Evolutionary conservation across 306 rosid species (phyloP).

Genomic region (Luffa aegyptiaca): DNA sequence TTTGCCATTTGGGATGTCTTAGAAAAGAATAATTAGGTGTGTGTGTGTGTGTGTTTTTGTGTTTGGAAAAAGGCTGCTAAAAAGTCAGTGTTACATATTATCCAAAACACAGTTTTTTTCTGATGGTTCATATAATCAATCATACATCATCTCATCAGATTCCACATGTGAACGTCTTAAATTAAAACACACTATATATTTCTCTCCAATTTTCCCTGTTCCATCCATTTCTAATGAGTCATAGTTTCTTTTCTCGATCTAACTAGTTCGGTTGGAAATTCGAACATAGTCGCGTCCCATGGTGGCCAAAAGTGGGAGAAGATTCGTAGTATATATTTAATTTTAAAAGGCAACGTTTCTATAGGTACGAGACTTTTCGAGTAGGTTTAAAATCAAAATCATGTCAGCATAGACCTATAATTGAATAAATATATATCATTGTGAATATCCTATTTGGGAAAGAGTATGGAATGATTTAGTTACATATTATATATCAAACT

Average conservation of each 20-base stretch:
- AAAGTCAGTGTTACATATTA: neutral
- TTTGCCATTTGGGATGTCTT: neutral
- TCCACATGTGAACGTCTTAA: neutral
- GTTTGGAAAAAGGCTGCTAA: constrained; percentile 2
- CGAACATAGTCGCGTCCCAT: neutral
- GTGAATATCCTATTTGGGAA: no score
- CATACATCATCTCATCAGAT: neutral
- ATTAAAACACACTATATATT: neutral
- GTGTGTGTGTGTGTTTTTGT: neutral
- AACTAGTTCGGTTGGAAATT: neutral
- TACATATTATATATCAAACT: no score
- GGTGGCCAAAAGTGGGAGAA: no score
- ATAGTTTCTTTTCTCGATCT: neutral
- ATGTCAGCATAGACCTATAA: no score
- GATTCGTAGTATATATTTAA: no score
- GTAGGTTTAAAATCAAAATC: no score
- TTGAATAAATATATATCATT: no score
- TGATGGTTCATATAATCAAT: neutral
- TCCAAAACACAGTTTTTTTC: neutral
- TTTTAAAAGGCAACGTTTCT: no score
- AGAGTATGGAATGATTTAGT: no score
- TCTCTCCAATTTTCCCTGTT: neutral
- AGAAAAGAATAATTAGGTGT: neutral
- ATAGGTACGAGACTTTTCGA: no score
- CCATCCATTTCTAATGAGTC: neutral